These are phyloP conservation scores for Populus alba DNA, from an alignment of 345 rosid genomes.

Conservation along the genomic window DNA sequence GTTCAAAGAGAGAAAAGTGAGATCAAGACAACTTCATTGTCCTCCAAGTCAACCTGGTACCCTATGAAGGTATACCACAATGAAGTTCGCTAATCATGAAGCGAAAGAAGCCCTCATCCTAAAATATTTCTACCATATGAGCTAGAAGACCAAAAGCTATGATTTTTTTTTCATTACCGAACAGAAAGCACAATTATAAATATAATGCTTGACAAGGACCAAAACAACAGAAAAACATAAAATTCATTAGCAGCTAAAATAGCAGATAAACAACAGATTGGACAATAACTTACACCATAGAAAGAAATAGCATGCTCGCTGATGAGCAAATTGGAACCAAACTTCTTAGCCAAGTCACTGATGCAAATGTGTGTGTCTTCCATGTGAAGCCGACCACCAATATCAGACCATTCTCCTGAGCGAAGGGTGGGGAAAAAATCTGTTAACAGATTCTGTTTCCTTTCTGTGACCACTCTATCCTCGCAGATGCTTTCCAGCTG, in stretches of 20 bases:
- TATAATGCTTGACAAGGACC: neutral
- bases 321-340: slow-evolving; percentile 33
- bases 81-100: neutral
- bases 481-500: slow-evolving; percentile 67
- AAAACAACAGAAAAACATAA: neutral
- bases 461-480: slow-evolving; percentile 39
- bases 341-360: slow-evolving; percentile 53
- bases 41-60: neutral
- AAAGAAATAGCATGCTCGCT: slow-evolving; percentile 51
- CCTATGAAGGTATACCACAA: neutral
- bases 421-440: slow-evolving; percentile 55
- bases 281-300: slow-evolving; percentile 58
- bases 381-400: slow-evolving; percentile 58
- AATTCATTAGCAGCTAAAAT: neutral
- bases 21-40: neutral
- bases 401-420: slow-evolving; percentile 81
- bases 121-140: neutral
- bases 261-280: neutral
- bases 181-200: neutral
- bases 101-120: neutral
- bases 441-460: slow-evolving; percentile 25
- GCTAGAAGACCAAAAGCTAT: neutral
- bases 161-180: neutral
- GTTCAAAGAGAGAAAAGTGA: neutral
- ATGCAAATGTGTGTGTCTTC: slow-evolving; percentile 86